phyloP scores from a whole-genome alignment of 1,284 basidiomycete species.

The Phellopilus nigrolimitatus region DNA sequence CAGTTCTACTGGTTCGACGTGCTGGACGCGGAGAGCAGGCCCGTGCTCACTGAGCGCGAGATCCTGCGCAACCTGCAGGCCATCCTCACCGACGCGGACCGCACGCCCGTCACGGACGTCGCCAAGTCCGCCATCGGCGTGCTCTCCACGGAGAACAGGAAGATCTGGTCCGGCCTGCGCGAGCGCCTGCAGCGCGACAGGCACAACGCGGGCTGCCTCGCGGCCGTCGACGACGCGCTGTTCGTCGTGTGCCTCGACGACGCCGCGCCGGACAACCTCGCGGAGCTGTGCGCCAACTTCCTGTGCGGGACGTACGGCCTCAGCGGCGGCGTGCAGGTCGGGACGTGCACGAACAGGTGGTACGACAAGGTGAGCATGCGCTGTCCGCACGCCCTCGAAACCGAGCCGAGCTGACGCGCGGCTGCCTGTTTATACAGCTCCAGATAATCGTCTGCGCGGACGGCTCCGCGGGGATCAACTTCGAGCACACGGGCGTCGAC shows the following conservation, averaged over 20 bases:
- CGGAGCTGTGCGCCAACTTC: slow-evolving; percentile 88
- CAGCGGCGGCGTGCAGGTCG: slow-evolving; percentile 81
- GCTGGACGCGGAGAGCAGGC: slow-evolving; percentile 83
- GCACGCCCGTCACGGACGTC: slow-evolving; percentile 70
- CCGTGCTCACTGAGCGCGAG: slow-evolving; percentile 86
- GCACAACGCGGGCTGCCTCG: slow-evolving; percentile 73
- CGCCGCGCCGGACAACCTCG: slow-evolving; percentile 64
- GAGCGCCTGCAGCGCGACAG: slow-evolving; percentile 59
- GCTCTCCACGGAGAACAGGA: slow-evolving; percentile 90
- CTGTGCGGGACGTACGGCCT: slow-evolving; percentile 90
- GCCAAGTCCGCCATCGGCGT: slow-evolving; percentile 78
- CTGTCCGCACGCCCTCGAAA: too few species aligned
- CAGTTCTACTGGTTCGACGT: slow-evolving; percentile 98
- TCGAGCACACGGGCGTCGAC: slow-evolving; percentile 97
- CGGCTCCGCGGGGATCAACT: slow-evolving; percentile 95
- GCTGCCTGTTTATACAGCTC: slow-evolving; percentile 44
- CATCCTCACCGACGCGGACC: slow-evolving; percentile 87
- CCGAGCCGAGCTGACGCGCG: too few species aligned
- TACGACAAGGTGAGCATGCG: slow-evolving; percentile 75
- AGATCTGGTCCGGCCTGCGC: slow-evolving; percentile 83
- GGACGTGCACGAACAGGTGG: slow-evolving; percentile 96
- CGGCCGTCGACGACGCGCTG: slow-evolving; percentile 83
- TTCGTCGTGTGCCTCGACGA: slow-evolving; percentile 97
- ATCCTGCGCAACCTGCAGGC: slow-evolving; percentile 86
- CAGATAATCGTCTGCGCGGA: slow-evolving; percentile 93